phyloP scores from a whole-genome alignment of 2,329 filamentous ascomycete species.

The Zasmidium cellare region DNA sequence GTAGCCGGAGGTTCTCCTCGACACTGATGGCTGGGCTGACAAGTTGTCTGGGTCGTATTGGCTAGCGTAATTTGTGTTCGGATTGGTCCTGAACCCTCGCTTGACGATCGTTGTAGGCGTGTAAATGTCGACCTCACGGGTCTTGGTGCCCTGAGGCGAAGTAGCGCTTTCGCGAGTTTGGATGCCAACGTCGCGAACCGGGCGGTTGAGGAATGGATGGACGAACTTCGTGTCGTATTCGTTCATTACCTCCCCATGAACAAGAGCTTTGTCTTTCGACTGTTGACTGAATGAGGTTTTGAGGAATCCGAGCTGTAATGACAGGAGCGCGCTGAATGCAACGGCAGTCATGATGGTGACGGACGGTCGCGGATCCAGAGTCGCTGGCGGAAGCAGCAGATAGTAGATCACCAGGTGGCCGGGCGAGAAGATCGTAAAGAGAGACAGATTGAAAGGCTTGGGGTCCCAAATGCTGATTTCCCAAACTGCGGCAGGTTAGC shows the following conservation, averaged over 20 bases:
- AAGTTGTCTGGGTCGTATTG: slow-evolving; percentile 64
- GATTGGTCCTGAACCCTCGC: slow-evolving; percentile 75
- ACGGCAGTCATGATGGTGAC: slow-evolving; percentile 82
- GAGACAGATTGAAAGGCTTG: slow-evolving; percentile 73
- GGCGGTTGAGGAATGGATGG: slow-evolving; percentile 80
- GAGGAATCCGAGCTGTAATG: slow-evolving; percentile 72
- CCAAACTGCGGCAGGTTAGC: slow-evolving; percentile 65
- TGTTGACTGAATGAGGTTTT: slow-evolving; percentile 78
- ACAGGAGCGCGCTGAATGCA: slow-evolving; percentile 72
- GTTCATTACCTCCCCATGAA: slow-evolving; percentile 88
- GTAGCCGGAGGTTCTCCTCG: slow-evolving; percentile 22
- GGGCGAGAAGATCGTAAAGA: slow-evolving; percentile 91
- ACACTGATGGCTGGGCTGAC: slow-evolving; percentile 18
- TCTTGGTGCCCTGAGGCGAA: slow-evolving; percentile 31
- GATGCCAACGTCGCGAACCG: slow-evolving; percentile 75
- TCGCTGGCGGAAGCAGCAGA: slow-evolving; percentile 76
- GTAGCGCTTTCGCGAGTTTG: slow-evolving; percentile 61
- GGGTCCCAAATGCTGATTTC: slow-evolving; percentile 94
- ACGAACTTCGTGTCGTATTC: slow-evolving; percentile 98
- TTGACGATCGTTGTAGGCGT: slow-evolving; percentile 65
- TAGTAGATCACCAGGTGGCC: slow-evolving; percentile 90
- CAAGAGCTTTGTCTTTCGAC: slow-evolving; percentile 76
- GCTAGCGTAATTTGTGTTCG: slow-evolving; percentile 76
- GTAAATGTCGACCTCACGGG: slow-evolving; percentile 59
- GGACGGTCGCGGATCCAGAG: slow-evolving; percentile 77